These are phyloP conservation scores for Capsella bursapastoris DNA, from an alignment of 345 rosid genomes.

Conservation along the genomic window DNA sequence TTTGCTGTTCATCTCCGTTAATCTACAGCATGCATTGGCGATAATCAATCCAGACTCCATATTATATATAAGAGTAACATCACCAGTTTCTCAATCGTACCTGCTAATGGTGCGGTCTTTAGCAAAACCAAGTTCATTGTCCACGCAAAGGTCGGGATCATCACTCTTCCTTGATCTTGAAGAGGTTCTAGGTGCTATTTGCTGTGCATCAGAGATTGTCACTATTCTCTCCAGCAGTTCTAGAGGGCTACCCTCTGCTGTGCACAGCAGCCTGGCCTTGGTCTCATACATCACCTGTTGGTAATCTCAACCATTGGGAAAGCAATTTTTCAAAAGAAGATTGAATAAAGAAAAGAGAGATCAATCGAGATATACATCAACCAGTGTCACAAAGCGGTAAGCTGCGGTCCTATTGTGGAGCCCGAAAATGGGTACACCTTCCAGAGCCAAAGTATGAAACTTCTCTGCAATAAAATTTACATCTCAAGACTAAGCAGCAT, in stretches of 20 bases:
- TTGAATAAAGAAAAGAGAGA: constrained; percentile 15
- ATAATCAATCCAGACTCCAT: constrained; percentile 3
- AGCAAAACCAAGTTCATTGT: constrained; percentile 92
- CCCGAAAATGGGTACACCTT: constrained; percentile 83
- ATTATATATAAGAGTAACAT: constrained; percentile 10
- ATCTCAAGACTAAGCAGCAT: constrained; percentile 30
- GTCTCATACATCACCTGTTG: constrained; percentile 93
- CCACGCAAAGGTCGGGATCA: constrained; percentile 82
- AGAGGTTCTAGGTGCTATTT: constrained; percentile 82
- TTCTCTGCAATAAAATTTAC: constrained; percentile 58
- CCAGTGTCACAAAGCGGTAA: constrained; percentile 94
- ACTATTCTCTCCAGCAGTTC: constrained; percentile 74
- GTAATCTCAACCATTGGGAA: constrained; percentile 7
- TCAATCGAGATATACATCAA: constrained; percentile 64
- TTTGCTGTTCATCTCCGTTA: constrained; percentile 96
- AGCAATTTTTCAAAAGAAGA: constrained; percentile 6
- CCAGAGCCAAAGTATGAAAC: constrained; percentile 92
- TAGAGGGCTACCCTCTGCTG: constrained; percentile 81
- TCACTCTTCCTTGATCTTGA: constrained; percentile 83
- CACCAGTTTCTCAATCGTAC: constrained; percentile 43
- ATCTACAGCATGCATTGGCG: constrained; percentile 49
- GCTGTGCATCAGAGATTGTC: constrained; percentile 76
- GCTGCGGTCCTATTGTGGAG: constrained; percentile 90
- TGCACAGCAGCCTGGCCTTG: constrained; percentile 78
- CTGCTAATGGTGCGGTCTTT: constrained; percentile 98